A percentile compares a stretch with the other conserved stretches of the same genome.
phyloP scores from a whole-genome alignment of 108 stramenopile species.

The Epithemia pelagica region DNA sequence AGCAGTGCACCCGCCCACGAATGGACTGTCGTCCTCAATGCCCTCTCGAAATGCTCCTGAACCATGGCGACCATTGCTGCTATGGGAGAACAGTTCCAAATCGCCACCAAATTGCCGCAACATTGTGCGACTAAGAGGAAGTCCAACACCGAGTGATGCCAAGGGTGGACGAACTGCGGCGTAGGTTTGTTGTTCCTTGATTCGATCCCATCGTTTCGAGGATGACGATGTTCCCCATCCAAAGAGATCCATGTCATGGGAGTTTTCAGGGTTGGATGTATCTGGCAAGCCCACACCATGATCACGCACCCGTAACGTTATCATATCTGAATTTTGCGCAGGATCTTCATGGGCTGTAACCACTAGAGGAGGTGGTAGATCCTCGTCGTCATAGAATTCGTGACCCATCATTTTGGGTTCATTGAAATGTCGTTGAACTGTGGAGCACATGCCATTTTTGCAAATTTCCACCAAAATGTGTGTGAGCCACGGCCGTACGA shows the following conservation, averaged over 20 bases:
- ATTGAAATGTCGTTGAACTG: constrained; percentile 24
- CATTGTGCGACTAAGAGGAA: constrained; percentile 55
- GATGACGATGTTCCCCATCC: constrained; percentile 31
- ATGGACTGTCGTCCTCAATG: too few species aligned
- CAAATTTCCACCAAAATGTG: constrained; percentile 69
- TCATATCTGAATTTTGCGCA: not conserved
- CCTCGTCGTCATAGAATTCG: constrained; percentile 14
- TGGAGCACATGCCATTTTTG: constrained; percentile 69
- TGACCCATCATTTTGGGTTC: constrained; percentile 13
- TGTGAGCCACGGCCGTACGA: constrained; percentile 75
- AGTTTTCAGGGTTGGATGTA: not conserved
- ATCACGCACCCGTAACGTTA: not conserved
- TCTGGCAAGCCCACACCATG: constrained; percentile 6
- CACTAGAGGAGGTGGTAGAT: not conserved
- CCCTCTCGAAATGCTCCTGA: too few species aligned
- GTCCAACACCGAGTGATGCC: constrained; percentile 59
- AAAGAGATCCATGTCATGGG: constrained; percentile 20
- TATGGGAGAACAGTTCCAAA: not conserved
- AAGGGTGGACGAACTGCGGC: constrained; percentile 55
- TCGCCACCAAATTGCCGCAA: constrained; percentile 64
- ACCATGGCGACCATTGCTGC: not conserved
- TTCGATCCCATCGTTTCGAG: constrained; percentile 55
- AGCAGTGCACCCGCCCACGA: not conserved
- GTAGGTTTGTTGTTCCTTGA: constrained; percentile 71
- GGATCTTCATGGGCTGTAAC: not conserved